Evolutionary conservation across 2,329 filamentous ascomycete species (phyloP), one percentile per base, ranked within the genome.

Genomic region (Blastomyces emzantsi): DNA sequence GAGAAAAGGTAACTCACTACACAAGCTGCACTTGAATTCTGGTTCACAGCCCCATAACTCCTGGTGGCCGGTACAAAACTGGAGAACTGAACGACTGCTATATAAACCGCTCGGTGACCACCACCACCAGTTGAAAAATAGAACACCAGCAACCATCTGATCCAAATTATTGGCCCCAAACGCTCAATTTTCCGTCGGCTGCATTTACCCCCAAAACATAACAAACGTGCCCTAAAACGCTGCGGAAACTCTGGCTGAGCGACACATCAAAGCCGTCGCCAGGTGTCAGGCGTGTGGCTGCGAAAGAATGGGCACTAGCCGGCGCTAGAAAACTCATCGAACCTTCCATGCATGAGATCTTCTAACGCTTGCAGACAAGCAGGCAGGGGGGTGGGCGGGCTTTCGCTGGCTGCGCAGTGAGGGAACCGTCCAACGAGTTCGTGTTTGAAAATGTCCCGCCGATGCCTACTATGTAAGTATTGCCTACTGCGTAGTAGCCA

Each of bases 321-420:
- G 22, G 47, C 39, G 56, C 56, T 58, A 58, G 56, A 58, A 58
- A 58, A 58, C 19, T 6, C 56, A 25, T 58, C 56, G 56, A 58
- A 58, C 36, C 11, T 58, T 58, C 56, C 22, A 58, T 28, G 39
- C 56, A 43, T 15, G 22, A 58, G 19, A 15, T 5, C 28, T 25
- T 13, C 28, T 17, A 19, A 13, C 6, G 33, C 28, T 39, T 56
- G 51, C 25, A 52, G n/a, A n/a, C n/a, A n/a, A n/a, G n/a, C n/a
- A n/a, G n/a, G n/a, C n/a, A n/a, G n/a, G 22, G 49, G 52, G 45
- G 8, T 13, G 13, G 39, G 8, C 43, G 9, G 39, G 39, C 39
- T 43, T 41, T 17, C 30, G 39, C 39, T 43, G 39, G 39, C 39
- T 33, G 5, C 3, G 39, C 39, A 15, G 39, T 41, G 39, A 41